Evolutionary conservation across 805 yeast genomes (phyloP).

Genomic region (Ogataea methylovora): DNA sequence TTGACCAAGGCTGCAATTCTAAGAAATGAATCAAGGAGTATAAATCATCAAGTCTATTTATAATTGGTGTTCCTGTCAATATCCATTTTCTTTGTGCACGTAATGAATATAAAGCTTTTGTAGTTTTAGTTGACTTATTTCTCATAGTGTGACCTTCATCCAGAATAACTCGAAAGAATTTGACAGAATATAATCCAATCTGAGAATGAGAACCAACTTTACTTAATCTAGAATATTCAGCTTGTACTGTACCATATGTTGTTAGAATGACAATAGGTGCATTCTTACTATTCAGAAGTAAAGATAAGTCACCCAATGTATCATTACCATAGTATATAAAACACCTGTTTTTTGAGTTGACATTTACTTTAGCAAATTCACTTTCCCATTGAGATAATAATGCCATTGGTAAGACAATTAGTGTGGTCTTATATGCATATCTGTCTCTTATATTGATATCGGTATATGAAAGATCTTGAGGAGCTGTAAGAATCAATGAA

Average conservation of each 20-base stretch:
- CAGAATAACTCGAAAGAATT: constrained; percentile 60
- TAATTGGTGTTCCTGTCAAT: constrained; percentile 89
- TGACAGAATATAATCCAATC: constrained; percentile 60
- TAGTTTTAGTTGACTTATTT: constrained; percentile 69
- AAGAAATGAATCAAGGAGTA: constrained; percentile 71
- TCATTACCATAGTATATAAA: constrained; percentile 73
- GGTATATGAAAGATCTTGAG: constrained; percentile 35
- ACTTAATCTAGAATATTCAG: constrained; percentile 54
- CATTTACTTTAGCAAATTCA: constrained; percentile 60
- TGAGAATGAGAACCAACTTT: constrained; percentile 20
- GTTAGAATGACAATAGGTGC: constrained; percentile 73
- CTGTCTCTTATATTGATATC: constrained; percentile 13
- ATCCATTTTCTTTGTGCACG: constrained; percentile 68
- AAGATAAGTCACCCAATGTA: constrained; percentile 40
- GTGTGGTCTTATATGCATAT: constrained; percentile 66
- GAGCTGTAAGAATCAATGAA: constrained; percentile 61
- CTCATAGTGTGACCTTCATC: constrained; percentile 92
- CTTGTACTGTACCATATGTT: constrained; percentile 80
- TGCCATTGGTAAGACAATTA: constrained; percentile 87
- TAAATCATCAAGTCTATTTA: constrained; percentile 80
- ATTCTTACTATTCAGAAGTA: constrained; percentile 31
- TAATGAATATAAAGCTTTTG: constrained; percentile 69
- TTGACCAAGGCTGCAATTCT: constrained; percentile 84
- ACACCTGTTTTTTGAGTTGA: constrained; percentile 33
- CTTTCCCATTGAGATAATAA: constrained; percentile 85